Conservation (phyloP, 805 yeast species). For the Wickerhamomyces chambardii region DNA sequence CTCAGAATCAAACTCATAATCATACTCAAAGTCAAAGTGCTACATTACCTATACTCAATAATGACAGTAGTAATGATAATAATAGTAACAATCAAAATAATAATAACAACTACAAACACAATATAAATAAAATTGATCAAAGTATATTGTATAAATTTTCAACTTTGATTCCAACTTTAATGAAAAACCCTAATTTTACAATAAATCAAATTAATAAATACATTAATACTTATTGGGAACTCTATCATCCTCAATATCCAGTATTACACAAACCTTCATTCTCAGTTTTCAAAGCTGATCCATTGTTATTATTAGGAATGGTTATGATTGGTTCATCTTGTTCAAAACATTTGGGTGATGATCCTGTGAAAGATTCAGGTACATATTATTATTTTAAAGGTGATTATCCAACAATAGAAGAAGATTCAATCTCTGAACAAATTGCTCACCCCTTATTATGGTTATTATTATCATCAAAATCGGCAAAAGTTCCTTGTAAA, state of each 20-base stretch:
- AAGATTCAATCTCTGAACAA: conserved; percentile 18
- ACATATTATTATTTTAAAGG: conserved; percentile 11
- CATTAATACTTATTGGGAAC: conserved; percentile 22
- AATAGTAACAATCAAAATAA: no score
- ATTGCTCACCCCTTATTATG: conserved; percentile 36
- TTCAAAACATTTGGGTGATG: conserved; percentile 14
- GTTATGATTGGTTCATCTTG: conserved; percentile 27
- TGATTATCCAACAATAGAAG: conserved; percentile 19
- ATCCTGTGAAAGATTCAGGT: conserved; percentile 3
- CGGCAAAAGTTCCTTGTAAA: conserved; percentile 34
- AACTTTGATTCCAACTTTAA: neutral
- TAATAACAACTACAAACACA: no score
- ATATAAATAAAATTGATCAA: no score
- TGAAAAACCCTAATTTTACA: neutral
- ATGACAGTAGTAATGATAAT: no score
- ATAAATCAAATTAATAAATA: neutral
- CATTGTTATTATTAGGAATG: conserved; percentile 28
- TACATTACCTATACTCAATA: no score
- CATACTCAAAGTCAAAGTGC: no score
- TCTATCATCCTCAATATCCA: neutral
- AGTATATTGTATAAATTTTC: no score
- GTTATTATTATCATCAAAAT: conserved; percentile 33
- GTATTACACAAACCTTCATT: conserved; percentile 16
- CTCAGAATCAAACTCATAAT: no score
- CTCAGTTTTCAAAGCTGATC: conserved; percentile 12